Evolutionary conservation across 1,284 basidiomycete genomes (phyloP), one percentile per base, ranked within the genome.

Genomic region (Abortiporus biennis): DNA sequence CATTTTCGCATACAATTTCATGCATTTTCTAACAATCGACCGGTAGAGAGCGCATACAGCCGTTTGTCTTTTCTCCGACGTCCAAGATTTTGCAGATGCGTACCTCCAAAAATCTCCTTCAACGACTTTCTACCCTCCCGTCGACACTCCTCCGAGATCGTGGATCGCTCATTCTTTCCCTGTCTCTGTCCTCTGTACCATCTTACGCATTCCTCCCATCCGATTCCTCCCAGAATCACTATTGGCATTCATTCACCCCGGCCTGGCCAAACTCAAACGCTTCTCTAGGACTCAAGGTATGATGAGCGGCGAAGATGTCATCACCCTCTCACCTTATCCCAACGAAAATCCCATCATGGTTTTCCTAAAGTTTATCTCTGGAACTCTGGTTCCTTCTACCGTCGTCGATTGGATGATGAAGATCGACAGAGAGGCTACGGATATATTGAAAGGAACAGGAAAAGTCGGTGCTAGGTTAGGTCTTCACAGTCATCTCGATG

Each of bases 91-190:
- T 24, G 46, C 44, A 6, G 33, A 39, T 17, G 42, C 49, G 11
- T 52, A 52, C 33, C 16, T 46, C 2, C 35, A 25, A 15, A 29
- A 29, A 29, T 29, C 27, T 29, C 25, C 17, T 25, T 16, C 21
- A 17, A 19, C 38, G 11, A 29, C 47, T 16, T 48, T 41, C 20
- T 45, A 36, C 15, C 47, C 45, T 6, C 37, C 29, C 13, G 31
- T 35, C 15, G 25, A 25, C 8, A 32, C 38, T 13, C 22, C 25
- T 3, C 43, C 50, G 1, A 41, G 47, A 11, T 47, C 47, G 17
- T 47, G 47, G 47, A 36, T 52, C 1, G 33, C 47, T 9, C 47
- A 49, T 39, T 45, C 45, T 21, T 39, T 52, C n/a, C 47, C 45
- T 9, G 37, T 49, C 24, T 21, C 45, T 13, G 13, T 47, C 27